These are phyloP conservation scores for Scheffersomyces ergatensis DNA, from an alignment of 805 yeast genomes.

Conservation along the genomic window DNA sequence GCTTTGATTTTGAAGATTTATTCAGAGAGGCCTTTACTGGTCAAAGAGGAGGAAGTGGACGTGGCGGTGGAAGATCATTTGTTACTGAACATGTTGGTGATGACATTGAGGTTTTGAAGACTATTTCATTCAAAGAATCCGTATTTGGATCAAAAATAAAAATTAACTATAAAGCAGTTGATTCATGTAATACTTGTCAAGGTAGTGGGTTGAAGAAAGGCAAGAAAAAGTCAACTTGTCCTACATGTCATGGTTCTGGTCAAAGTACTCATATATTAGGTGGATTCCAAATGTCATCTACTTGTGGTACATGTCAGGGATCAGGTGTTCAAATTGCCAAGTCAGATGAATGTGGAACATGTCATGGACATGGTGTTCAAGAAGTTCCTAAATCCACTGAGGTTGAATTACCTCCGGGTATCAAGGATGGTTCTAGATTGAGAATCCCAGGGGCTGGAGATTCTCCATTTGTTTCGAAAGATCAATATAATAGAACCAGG, in stretches of 20 bases:
- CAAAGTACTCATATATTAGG: slow-evolving; percentile 82
- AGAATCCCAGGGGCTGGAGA: slow-evolving; percentile 89
- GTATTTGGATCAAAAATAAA: slow-evolving; percentile 71
- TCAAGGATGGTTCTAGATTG: slow-evolving; percentile 80
- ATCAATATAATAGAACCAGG: slow-evolving; percentile 61
- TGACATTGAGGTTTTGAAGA: slow-evolving; percentile 75
- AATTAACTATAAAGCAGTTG: slow-evolving; percentile 71
- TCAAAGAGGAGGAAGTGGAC: slow-evolving; percentile 33
- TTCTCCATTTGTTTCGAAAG: slow-evolving; percentile 72
- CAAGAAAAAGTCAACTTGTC: slow-evolving; percentile 73
- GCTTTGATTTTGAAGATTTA: slow-evolving; percentile 44
- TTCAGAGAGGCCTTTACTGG: slow-evolving; percentile 48
- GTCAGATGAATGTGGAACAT: slow-evolving; percentile 67
- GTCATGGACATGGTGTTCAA: slow-evolving; percentile 89
- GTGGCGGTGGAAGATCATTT: slow-evolving; percentile 41
- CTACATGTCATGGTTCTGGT: slow-evolving; percentile 91
- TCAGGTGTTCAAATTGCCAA: slow-evolving; percentile 74
- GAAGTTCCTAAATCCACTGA: slow-evolving; percentile 66
- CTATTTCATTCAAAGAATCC: slow-evolving; percentile 80
- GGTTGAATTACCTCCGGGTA: slow-evolving; percentile 85
- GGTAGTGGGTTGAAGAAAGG: slow-evolving; percentile 86
- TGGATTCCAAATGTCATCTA: slow-evolving; percentile 95
- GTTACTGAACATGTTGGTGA: slow-evolving; percentile 87
- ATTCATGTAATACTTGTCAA: slow-evolving; percentile 72
- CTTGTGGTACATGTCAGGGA: slow-evolving; percentile 87